Conservation (phyloP, 495 filamentous ascomycete species). For the Neurospora sp. region DNA sequence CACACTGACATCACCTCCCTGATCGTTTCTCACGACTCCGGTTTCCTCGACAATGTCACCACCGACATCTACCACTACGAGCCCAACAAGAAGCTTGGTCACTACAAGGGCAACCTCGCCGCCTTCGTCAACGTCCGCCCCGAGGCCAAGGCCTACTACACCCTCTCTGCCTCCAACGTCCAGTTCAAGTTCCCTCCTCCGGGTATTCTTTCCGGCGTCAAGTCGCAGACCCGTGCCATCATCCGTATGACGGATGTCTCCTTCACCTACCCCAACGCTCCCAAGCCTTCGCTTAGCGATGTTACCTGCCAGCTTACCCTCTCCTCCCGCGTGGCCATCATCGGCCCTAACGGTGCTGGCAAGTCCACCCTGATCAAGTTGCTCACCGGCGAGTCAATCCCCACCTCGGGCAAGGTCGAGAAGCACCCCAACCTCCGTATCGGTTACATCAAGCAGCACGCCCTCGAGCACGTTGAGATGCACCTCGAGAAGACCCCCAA, state of each 20-base stretch:
- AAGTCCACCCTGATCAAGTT: constrained; percentile 98
- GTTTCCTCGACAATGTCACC: constrained; percentile 92
- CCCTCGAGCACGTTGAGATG: constrained; percentile 98
- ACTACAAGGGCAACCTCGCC: constrained; percentile 90
- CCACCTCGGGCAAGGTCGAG: constrained; percentile 80
- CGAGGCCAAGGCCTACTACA: constrained; percentile 99
- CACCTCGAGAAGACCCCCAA: constrained; percentile 98
- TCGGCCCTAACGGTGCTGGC: constrained; percentile 94
- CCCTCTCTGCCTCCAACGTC: constrained; percentile 76
- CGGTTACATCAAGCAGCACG: constrained; percentile 99
- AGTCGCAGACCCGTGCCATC: constrained; percentile 85
- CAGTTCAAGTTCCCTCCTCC: constrained; percentile 98
- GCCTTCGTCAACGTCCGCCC: constrained; percentile 86
- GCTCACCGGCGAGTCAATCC: constrained; percentile 89
- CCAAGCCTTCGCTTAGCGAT: constrained; percentile 78
- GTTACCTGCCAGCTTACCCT: constrained; percentile 79
- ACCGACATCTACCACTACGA: constrained; percentile 99
- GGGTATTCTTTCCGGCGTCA: constrained; percentile 89
- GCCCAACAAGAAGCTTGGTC: constrained; percentile 81
- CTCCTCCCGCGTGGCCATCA: constrained; percentile 89
- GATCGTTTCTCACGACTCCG: constrained; percentile 97
- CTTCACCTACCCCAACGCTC: constrained; percentile 79
- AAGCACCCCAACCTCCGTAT: constrained; percentile 99
- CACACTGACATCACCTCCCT: constrained; percentile 95
- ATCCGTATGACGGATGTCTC: constrained; percentile 87